phyloP scores from a whole-genome alignment of 2,329 filamentous ascomycete species.

The Aspergillus tanneri region DNA sequence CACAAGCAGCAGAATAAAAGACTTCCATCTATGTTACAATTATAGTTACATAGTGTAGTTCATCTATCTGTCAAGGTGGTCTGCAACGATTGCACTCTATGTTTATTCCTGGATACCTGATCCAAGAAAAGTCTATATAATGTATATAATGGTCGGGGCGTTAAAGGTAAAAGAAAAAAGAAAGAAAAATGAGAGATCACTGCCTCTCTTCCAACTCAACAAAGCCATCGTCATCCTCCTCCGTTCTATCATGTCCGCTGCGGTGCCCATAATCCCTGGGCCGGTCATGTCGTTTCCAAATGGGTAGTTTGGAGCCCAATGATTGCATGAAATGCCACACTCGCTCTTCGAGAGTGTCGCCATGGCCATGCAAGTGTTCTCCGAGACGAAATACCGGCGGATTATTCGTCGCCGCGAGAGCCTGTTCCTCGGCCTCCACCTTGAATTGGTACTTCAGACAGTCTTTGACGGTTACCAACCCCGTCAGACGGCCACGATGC shows the following conservation, averaged over 20 bases:
- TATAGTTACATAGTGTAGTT: no score
- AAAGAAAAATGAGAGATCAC: neutral
- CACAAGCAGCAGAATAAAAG: no score
- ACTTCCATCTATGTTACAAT: no score
- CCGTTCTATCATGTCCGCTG: slow-evolving; percentile 45
- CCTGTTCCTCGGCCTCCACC: slow-evolving; percentile 78
- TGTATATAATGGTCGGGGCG: no score
- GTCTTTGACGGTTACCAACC: slow-evolving; percentile 93
- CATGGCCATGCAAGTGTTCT: slow-evolving; percentile 19
- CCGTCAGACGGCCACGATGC: slow-evolving; percentile 76
- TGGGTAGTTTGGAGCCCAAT: slow-evolving; percentile 23
- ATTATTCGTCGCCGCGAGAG: slow-evolving; percentile 33
- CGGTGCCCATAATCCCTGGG: slow-evolving; percentile 41
- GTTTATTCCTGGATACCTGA: neutral
- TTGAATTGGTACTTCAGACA: slow-evolving; percentile 98
- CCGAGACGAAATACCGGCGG: slow-evolving; percentile 26
- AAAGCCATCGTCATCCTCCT: slow-evolving; percentile 50
- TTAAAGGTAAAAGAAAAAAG: neutral
- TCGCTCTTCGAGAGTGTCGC: slow-evolving; percentile 35
- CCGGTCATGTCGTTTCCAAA: slow-evolving; percentile 19
- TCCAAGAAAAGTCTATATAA: neutral
- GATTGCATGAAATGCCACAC: slow-evolving; percentile 40
- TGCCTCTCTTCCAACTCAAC: slow-evolving; percentile 47
- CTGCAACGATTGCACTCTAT: neutral
- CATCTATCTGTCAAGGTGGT: no score